Percentiles rank a stretch among this genome's conserved stretches.
Conservation (phyloP, 495 filamentous ascomycete species). For the Daldinia loculata region DNA sequence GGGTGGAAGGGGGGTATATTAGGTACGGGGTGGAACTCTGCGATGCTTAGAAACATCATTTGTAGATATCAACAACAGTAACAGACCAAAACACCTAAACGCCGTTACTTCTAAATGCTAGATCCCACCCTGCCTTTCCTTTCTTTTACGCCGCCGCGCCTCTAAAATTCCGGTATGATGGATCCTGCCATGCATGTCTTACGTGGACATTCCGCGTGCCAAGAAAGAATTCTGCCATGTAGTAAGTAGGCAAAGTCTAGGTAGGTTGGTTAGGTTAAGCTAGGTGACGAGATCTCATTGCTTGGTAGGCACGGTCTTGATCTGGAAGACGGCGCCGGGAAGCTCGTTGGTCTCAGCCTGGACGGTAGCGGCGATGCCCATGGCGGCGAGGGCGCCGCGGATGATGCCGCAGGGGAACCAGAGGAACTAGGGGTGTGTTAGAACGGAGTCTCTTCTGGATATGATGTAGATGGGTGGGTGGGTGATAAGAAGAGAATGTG, state of each 20-base stretch:
- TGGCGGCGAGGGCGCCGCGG: slow-evolving; percentile 82
- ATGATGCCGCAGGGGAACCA: slow-evolving; percentile 96
- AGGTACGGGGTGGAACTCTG: background rate
- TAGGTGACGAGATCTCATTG: slow-evolving; percentile 31
- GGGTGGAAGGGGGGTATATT: slow-evolving; percentile 12
- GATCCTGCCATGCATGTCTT: background rate
- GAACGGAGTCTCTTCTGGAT: background rate
- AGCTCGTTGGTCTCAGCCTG: slow-evolving; percentile 87
- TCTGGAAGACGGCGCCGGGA: slow-evolving; percentile 92
- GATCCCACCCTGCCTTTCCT: background rate
- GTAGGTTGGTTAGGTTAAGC: background rate
- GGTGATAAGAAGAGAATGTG: too few relatives aligned
- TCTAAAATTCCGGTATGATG: background rate
- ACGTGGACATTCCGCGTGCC: too few relatives aligned
- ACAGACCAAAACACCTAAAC: slow-evolving; percentile 24
- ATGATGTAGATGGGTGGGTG: background rate
- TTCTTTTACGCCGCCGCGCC: slow-evolving; percentile 17
- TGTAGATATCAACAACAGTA: slow-evolving; percentile 28
- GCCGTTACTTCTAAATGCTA: slow-evolving; percentile 35
- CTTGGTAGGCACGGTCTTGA: slow-evolving; percentile 79
- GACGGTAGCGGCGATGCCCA: slow-evolving; percentile 89
- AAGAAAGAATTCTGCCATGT: background rate
- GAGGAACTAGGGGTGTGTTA: slow-evolving; percentile 69
- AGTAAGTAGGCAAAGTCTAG: background rate
- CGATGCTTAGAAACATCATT: slow-evolving; percentile 1